phyloP scores from a whole-genome alignment of 257 asterid species.

The Forsythia suspensa region DNA sequence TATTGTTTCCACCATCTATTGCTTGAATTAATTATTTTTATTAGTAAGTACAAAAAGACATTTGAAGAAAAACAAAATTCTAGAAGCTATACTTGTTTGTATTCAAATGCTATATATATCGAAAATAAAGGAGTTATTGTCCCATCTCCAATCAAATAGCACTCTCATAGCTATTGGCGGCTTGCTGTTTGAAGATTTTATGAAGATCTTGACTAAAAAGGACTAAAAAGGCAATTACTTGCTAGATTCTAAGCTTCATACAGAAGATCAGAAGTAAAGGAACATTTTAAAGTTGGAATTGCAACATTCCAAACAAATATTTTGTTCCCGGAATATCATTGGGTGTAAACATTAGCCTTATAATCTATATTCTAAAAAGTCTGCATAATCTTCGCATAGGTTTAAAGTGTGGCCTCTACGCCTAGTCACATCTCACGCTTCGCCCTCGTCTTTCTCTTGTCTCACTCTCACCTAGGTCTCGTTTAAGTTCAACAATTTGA shows the following conservation, averaged over 20 bases:
- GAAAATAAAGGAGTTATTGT: not conserved
- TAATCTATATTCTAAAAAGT: no score
- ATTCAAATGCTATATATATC: not conserved
- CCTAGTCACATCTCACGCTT: no score
- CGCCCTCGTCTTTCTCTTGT: no score
- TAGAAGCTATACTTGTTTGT: not conserved
- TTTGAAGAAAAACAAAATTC: no score
- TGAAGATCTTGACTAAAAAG: conserved; percentile 18
- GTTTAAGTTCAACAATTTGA: no score
- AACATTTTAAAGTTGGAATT: conserved; percentile 3
- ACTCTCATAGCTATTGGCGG: not conserved
- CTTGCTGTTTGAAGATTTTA: conserved; percentile 3
- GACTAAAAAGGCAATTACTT: conserved; percentile 13
- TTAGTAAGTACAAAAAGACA: not conserved
- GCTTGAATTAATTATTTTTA: not conserved
- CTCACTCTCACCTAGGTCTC: no score
- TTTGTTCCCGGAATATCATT: not conserved
- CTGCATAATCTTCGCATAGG: no score
- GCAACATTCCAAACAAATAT: not conserved
- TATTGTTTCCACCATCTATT: not conserved
- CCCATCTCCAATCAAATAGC: not conserved
- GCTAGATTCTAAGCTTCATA: conserved; percentile 20
- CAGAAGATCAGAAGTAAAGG: conserved; percentile 10
- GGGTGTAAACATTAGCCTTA: not conserved
- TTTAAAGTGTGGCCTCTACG: no score